Evolutionary conservation across 1,284 basidiomycete species (phyloP).

Genomic region (Paramarasmius palmivorus): DNA sequence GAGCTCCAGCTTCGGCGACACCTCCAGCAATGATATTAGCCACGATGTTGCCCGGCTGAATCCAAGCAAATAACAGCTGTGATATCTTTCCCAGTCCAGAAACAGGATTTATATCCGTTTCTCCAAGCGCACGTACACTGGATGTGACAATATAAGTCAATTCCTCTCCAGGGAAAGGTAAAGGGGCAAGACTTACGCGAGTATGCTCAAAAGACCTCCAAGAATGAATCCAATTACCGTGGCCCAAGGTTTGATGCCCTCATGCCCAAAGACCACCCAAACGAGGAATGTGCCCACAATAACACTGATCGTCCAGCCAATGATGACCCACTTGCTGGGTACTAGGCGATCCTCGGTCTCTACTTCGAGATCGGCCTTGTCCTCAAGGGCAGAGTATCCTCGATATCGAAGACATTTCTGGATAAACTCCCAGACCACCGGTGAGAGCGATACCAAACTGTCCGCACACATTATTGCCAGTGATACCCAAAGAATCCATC

Average conservation of each 20-base stretch:
- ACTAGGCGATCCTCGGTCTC: constrained; percentile 85
- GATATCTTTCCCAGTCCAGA: constrained; percentile 95
- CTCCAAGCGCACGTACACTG: constrained; percentile 88
- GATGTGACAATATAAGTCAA: not conserved
- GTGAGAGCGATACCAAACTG: constrained; percentile 81
- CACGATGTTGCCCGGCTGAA: constrained; percentile 93
- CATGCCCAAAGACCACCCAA: constrained; percentile 84
- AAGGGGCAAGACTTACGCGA: constrained; percentile 61
- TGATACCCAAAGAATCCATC: constrained; percentile 94
- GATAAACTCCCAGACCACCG: constrained; percentile 60
- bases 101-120: constrained; percentile 93
- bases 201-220: constrained; percentile 82
- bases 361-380: constrained; percentile 62
- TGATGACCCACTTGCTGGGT: constrained; percentile 75
- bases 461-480: constrained; percentile 95
- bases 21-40: constrained; percentile 97
- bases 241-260: constrained; percentile 94
- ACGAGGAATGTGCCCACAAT: constrained; percentile 77
- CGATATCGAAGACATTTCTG: constrained; percentile 31
- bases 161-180: constrained; percentile 6
- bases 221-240: constrained; percentile 83
- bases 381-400: constrained; percentile 15
- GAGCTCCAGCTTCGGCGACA: constrained; percentile 94
- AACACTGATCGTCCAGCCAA: constrained; percentile 67
- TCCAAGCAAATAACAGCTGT: constrained; percentile 90